Conservation (phyloP, 805 yeast genomes). For the Dipodascus albidus region DNA sequence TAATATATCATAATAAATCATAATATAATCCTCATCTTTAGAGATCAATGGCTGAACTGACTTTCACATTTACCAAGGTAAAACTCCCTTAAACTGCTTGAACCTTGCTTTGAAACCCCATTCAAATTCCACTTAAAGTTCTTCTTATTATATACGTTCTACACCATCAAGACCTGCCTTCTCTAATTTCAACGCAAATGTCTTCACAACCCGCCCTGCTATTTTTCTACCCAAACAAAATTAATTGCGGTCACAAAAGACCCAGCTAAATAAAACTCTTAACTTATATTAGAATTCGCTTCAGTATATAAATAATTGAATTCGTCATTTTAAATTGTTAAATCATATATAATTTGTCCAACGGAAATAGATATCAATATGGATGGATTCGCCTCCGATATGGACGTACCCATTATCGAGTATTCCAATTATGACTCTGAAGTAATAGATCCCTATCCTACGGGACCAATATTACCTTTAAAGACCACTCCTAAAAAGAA, state of each 20-base stretch:
- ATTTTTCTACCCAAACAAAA: background rate
- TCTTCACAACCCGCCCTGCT: background rate
- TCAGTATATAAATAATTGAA: too few species aligned
- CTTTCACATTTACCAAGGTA: too few species aligned
- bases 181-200: background rate
- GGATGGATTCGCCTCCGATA: background rate
- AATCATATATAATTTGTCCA: too few species aligned
- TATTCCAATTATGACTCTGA: background rate
- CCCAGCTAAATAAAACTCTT: too few species aligned
- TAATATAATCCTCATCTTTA: too few species aligned
- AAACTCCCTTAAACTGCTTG: background rate
- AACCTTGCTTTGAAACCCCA: background rate
- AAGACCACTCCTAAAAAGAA: background rate
- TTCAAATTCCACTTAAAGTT: background rate
- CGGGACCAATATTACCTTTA: background rate
- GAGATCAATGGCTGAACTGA: too few species aligned
- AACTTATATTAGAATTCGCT: too few species aligned
- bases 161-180: background rate
- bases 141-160: background rate
- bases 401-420: background rate
- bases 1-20: too few species aligned
- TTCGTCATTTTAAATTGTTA: too few species aligned
- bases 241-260: too few species aligned
- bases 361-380: background rate
- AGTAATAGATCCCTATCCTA: background rate